Percentiles rank a stretch among this genome's conserved stretches.
Evolutionary conservation across 2,329 filamentous ascomycete genomes (phyloP).

Genomic region (Anthostomella pinea): DNA sequence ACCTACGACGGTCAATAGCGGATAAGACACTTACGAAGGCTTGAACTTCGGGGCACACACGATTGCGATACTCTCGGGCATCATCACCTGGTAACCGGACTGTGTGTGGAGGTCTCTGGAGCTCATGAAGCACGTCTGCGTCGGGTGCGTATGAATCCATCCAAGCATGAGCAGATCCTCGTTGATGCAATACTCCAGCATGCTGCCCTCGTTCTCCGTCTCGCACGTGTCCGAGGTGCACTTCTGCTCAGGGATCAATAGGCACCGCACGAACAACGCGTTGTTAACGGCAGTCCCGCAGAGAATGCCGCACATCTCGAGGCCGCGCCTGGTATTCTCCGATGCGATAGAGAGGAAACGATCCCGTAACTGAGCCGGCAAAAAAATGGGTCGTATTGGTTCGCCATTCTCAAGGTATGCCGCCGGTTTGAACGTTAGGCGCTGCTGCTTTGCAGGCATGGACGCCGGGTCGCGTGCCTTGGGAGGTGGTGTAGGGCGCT

Average conservation of each 20-base stretch:
- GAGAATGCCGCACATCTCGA: conserved; percentile 94
- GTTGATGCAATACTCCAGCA: conserved; percentile 86
- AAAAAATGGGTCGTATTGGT: conserved; percentile 81
- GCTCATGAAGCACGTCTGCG: conserved; percentile 97
- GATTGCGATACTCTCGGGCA: conserved; percentile 93
- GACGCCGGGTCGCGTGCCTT: conserved; percentile 26
- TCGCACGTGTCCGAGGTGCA: conserved; percentile 93
- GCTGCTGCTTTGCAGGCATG: conserved; percentile 43
- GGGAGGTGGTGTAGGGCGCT: conserved; percentile 28
- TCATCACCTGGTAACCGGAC: conserved; percentile 91
- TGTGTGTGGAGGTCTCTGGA: conserved; percentile 92
- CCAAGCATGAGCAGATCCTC: conserved; percentile 84
- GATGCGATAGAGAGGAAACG: conserved; percentile 72
- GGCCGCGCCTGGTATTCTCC: conserved; percentile 73
- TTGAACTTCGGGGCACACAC: conserved; percentile 85
- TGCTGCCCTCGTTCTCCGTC: conserved; percentile 77
- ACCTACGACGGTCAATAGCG: conserved; percentile 2
- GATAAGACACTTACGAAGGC: conserved; percentile 59
- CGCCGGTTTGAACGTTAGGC: conserved; percentile 77
- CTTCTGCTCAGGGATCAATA: conserved; percentile 88
- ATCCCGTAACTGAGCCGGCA: conserved; percentile 71
- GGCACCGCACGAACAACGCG: conserved; percentile 82
- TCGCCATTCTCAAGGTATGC: conserved; percentile 88
- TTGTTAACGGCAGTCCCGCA: conserved; percentile 90
- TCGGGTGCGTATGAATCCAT: conserved; percentile 98